Evolutionary conservation across 83 land plant species (phyloP), one percentile per base, ranked within the genome.

Genomic region (Picea engelmannii): DNA sequence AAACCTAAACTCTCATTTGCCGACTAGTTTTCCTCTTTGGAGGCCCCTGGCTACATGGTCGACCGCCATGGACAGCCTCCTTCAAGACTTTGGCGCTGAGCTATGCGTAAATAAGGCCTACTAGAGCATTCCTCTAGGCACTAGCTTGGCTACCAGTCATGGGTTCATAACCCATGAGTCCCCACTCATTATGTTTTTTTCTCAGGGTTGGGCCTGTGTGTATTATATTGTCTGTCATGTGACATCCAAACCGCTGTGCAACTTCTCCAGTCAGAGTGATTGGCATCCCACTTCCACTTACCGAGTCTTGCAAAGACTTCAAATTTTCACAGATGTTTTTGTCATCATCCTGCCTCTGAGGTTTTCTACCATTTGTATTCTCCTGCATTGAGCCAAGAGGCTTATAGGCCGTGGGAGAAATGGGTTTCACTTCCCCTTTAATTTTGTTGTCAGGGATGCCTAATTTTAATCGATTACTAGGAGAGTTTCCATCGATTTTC

Each of bases 221-320:
- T 27, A 27, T 27, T 27, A 1, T 27, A 27, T 95, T 97, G 63
- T 92, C 88, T 12, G 89, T 83, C 73, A 86, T 90, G 20, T 96
- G 95, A 24, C 70, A 69, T 16, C 91, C 87, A 86, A 95, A 97
- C 16, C 94, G 88, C 38, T 95, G 98, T 58, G 90, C 86, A 38
- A 87, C 90, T 82, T 95, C 98, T 42, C 91, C 90, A 55, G 78
- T 73, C 13, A 89, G 65, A 44, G 60, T 55, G 35, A 66, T 25
- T 15, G 83, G 66, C 38, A 69, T 6, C 11, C 1, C 84, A 47
- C 79, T 38, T n/a, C 76, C 67, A 52, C 58, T 44, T 68, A 52
- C 78, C 0, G 35, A 47, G 12, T n/a, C 31, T 60, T 68, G 73
- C 16, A 35, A 68, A 68, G 47, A 17, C 20, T 68, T 38, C 42